Evolutionary conservation across 2,329 filamentous ascomycete species (phyloP).

Genomic region (Trichoderma atroviride): DNA sequence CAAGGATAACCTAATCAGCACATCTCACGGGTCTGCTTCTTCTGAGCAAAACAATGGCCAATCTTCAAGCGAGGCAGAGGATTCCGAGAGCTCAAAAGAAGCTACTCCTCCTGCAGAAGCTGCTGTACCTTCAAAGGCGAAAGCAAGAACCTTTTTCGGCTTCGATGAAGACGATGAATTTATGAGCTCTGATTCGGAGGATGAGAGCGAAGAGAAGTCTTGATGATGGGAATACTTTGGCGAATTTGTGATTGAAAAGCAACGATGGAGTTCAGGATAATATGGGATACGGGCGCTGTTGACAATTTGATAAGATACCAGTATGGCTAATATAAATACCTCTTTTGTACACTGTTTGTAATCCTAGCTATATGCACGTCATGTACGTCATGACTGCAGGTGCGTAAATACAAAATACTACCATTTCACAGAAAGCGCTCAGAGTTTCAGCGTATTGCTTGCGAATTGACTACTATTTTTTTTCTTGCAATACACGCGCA

Average conservation of each 20-base stretch:
- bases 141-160: slow-evolving; percentile 64
- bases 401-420: not conserved
- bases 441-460: slow-evolving; percentile 30
- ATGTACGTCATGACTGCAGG: slow-evolving; percentile 19
- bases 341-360: not conserved
- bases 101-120: slow-evolving; percentile 53
- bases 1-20: slow-evolving; percentile 61
- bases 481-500: slow-evolving; percentile 44
- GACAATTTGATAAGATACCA: slow-evolving; percentile 14
- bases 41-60: slow-evolving; percentile 35
- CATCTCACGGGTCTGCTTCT: slow-evolving; percentile 53
- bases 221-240: not conserved
- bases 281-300: not conserved
- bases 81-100: slow-evolving; percentile 48
- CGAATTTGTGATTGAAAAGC: not conserved
- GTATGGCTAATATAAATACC: not conserved
- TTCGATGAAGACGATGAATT: slow-evolving; percentile 81
- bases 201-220: slow-evolving; percentile 11
- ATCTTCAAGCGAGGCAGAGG: slow-evolving; percentile 43
- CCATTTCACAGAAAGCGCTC: slow-evolving; percentile 4
- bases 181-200: slow-evolving; percentile 64
- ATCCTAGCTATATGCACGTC: not conserved
- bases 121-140: slow-evolving; percentile 43
- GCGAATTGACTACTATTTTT: slow-evolving; percentile 37
- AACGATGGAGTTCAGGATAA: slow-evolving; percentile 19